phyloP scores from a whole-genome alignment of 305 asterid genomes.

The Solanum hybrid region DNA sequence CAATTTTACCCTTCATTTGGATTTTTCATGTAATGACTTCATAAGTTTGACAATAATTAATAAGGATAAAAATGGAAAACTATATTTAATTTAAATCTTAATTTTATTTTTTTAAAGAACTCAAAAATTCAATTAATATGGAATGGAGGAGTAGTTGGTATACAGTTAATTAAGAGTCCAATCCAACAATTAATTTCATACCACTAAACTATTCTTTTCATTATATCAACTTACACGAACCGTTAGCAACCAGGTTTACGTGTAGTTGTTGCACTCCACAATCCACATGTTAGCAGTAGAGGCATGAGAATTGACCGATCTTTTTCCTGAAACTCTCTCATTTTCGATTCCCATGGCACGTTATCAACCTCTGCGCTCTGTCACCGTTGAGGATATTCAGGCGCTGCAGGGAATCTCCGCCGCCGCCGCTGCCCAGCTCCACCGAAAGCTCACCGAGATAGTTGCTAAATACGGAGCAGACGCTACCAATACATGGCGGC shows the following conservation, averaged over 20 bases:
- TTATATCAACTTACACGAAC: neutral
- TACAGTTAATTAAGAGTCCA: neutral
- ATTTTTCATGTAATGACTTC: no score
- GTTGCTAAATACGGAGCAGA: conserved; percentile 39
- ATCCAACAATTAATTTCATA: neutral
- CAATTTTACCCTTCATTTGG: no score
- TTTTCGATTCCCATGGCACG: neutral
- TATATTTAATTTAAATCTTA: no score
- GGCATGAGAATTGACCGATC: neutral
- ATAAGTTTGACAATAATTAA: no score
- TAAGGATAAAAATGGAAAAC: no score
- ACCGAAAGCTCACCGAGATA: conserved; percentile 42
- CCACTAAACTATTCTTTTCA: neutral
- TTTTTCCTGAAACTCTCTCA: neutral
- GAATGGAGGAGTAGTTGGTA: neutral
- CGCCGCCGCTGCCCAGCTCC: conserved; percentile 37
- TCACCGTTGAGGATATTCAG: conserved; percentile 45
- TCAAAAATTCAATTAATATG: no score
- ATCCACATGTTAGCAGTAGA: neutral
- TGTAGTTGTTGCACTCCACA: neutral
- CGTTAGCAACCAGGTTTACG: neutral
- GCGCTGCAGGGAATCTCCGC: conserved; percentile 31
- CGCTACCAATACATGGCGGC: conserved; percentile 58
- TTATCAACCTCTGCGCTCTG: conserved; percentile 34
- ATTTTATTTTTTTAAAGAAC: no score